phyloP scores from a whole-genome alignment of 768 basidiomycete species.

The Boletus barrowsii region DNA sequence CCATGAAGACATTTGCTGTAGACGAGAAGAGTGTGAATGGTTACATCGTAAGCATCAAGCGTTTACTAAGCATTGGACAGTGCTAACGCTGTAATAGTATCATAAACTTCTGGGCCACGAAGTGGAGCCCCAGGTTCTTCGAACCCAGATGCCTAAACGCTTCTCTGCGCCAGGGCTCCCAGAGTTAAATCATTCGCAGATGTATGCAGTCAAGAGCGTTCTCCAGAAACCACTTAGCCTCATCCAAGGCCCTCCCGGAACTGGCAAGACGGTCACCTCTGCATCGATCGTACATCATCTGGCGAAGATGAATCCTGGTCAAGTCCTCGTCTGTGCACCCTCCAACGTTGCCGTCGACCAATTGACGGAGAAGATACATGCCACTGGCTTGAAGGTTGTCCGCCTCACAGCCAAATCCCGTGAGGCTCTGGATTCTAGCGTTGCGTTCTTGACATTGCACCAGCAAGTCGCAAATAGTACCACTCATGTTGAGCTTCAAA shows the following conservation, averaged over 20 bases:
- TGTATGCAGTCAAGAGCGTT: conserved; percentile 99
- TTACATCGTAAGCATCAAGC: conserved; percentile 74
- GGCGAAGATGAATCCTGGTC: conserved; percentile 99
- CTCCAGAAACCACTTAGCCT: conserved; percentile 96
- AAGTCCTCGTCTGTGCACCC: conserved; percentile 97
- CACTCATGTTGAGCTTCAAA: conserved; percentile 94
- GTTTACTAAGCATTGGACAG: background rate
- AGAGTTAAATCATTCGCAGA: conserved; percentile 98
- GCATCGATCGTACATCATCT: conserved; percentile 98
- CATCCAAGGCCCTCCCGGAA: conserved; percentile 98
- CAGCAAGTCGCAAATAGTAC: conserved; percentile 97
- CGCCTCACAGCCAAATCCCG: conserved; percentile 97
- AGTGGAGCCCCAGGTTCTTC: conserved; percentile 87
- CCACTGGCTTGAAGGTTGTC: conserved; percentile 98
- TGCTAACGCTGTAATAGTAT: conserved; percentile 54
- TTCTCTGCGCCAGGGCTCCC: conserved; percentile 97
- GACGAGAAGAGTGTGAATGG: conserved; percentile 99
- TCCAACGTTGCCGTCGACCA: conserved; percentile 99
- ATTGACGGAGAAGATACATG: conserved; percentile 97
- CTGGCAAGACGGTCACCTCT: conserved; percentile 98
- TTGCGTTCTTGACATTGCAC: conserved; percentile 91
- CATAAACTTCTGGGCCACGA: conserved; percentile 99
- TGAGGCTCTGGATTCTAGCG: conserved; percentile 95
- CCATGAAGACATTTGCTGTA: conserved; percentile 99
- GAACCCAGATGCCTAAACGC: conserved; percentile 93